Evolutionary conservation across 352 stramenopile genomes (phyloP), one percentile per base, ranked within the genome.

Genomic region (Phytopythium ostracodes): DNA sequence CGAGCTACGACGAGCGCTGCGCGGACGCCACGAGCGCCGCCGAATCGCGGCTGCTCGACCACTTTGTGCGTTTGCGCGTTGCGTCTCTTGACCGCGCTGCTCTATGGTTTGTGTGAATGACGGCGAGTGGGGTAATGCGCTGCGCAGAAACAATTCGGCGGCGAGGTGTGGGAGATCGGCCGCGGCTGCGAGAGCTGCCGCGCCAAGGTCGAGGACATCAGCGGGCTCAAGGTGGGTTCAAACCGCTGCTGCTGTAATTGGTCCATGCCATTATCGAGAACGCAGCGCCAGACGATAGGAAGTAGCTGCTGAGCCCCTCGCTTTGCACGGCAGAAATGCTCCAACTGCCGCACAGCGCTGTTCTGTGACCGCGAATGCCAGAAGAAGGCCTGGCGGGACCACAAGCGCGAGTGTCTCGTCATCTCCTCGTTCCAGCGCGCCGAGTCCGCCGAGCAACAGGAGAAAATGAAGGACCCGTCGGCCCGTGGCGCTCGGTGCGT

Each of bases 141-240:
- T 7, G n/a, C 20, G 31, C 53, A 86, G 76, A 84, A 89, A 70
- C 60, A 84, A n/a, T 70, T 82, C 44, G 83, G 83, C 18, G 83
- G 81, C 36, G 83, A 89, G 46, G 83, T 92, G 47, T 91, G 81
- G 81, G 78, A 58, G n/a, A 79, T 91, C 47, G 81, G 81, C 33
- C 52, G 44, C 18, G 81, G 79, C 18, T 91, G 81, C 53, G 69
- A 91, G 52, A 73, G 65, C 63, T 91, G 81, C 62, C 77, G 77
- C 50, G 50, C 77, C 55, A 81, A 68, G 36, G 36, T 73, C 9
- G 71, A 84, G 29, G 71, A 88, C 67, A 65, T 65, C 18, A 76
- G 63, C 44, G 59, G 56, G 20, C 65, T 91, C 22, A 88, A 88
- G 76, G 76, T 86, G 18, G 17, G 59, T 29, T 0, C 0, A 7